Evolutionary conservation across 371 early-diverging fungal species (phyloP), one percentile per base, ranked within the genome.

Genomic region (Synchytrium microbalum): DNA sequence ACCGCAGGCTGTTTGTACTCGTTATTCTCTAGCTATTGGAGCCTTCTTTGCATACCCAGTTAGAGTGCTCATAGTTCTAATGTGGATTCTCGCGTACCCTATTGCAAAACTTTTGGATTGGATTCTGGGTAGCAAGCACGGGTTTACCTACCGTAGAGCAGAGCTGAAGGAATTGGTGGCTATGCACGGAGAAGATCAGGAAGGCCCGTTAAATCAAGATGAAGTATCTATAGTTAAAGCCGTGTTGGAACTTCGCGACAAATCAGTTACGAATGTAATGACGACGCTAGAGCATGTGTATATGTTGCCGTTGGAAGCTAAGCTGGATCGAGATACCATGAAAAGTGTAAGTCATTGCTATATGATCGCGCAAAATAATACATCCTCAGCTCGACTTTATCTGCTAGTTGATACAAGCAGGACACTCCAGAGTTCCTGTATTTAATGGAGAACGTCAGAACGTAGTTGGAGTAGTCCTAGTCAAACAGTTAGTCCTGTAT

Each of bases 151-250:
- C 69, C 79, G 88, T 32, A 82, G 88, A 58, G 87, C 88, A 64
- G 92, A 95, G 63, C 82, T 96, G 5, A 94, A 92, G 69, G 91
- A 93, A 31, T 80, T 97, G n/a, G 92, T 97, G 0, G 83, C 88
- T 0, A 72, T 95, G 31, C 93, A 94, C 68, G 82, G 87, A 32
- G 75, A 77, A 14, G 87, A 81, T 8, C 86, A 90, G 46, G 86
- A 83, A 14, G 95, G 93, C 3, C 88, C 86, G 13, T 72, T 97
- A 63, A 88, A 90, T 0, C 72, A 80, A 5, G 98, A 97, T 71
- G 96, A 95, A 71, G 94, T 95, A 13, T 87, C 88, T 1, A 93
- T 95, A 52, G 88, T 97, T 70, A 81, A 88, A 23, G 93, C 93
- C 19, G 95, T 93, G 0, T 75, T 96, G 58, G 95, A 94, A 62